Evolutionary conservation across 257 asterid genomes (phyloP).

Genomic region (Prunella vulgaris): DNA sequence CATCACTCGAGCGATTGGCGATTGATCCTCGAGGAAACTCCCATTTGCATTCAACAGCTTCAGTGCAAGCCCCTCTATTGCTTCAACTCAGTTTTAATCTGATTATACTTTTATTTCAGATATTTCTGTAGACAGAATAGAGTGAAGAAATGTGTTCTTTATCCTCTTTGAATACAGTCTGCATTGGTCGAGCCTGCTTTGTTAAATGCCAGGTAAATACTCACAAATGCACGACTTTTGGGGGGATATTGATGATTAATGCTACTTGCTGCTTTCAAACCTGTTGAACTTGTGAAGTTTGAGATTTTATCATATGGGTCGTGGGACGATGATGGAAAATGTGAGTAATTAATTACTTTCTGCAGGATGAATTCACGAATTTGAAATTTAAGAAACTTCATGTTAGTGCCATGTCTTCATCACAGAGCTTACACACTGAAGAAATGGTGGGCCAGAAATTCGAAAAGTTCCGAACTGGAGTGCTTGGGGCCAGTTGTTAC

Average conservation of each 20-base stretch:
- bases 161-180: slow-evolving; percentile 25
- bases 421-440: slow-evolving; percentile 31
- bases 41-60: background rate
- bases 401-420: slow-evolving; percentile 39
- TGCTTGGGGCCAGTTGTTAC: slow-evolving; percentile 90
- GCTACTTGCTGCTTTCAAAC: background rate
- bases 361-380: slow-evolving; percentile 41
- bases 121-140: background rate
- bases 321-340: background rate
- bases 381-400: slow-evolving; percentile 24
- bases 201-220: slow-evolving; percentile 16
- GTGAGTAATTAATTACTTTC: background rate
- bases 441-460: slow-evolving; percentile 35
- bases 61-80: background rate
- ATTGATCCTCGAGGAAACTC: background rate
- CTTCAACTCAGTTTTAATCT: background rate
- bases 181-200: slow-evolving; percentile 20
- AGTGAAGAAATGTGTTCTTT: slow-evolving; percentile 18
- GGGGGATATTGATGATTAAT: background rate
- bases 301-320: slow-evolving; percentile 16
- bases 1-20: background rate
- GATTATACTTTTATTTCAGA: too few species aligned
- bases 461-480: slow-evolving; percentile 59
- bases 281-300: background rate
- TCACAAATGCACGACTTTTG: too few species aligned